Percentiles rank a stretch among this genome's conserved stretches.
These are phyloP conservation scores for Fragilaria crotonensis DNA, from an alignment of 108 stramenopile genomes.

Conservation along the genomic window DNA sequence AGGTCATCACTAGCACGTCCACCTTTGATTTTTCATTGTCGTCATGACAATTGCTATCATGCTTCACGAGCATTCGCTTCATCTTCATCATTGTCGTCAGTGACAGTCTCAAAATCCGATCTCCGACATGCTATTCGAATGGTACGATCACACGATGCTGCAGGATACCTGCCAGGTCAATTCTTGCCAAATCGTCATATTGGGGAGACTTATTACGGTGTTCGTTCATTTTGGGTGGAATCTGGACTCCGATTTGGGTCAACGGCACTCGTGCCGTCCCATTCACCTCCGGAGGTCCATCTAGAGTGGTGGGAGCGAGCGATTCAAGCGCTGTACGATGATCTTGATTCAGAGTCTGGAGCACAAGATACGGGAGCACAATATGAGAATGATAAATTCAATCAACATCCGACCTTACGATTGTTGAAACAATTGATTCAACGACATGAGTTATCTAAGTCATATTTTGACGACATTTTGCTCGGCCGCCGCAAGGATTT, in stretches of 20 bases:
- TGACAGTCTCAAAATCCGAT: too few relatives aligned
- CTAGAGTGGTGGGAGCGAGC: slow-evolving; percentile 20
- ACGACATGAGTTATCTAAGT: background rate
- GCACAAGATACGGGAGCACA: too few relatives aligned
- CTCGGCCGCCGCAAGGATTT: slow-evolving; percentile 17
- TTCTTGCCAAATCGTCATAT: slow-evolving; percentile 12
- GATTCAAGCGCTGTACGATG: background rate
- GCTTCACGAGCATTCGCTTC: too few relatives aligned
- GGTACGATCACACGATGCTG: too few relatives aligned
- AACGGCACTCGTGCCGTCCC: slow-evolving; percentile 2
- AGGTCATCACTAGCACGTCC: too few relatives aligned
- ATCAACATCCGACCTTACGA: slow-evolving; percentile 18
- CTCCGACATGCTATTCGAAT: too few relatives aligned
- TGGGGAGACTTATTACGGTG: slow-evolving; percentile 15
- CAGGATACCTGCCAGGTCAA: slow-evolving; percentile 18
- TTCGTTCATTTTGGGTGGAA: slow-evolving; percentile 31
- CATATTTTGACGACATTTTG: slow-evolving; percentile 18
- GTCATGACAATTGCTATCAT: too few relatives aligned
- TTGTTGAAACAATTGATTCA: slow-evolving; percentile 5
- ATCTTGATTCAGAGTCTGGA: background rate
- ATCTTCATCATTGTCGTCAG: too few relatives aligned
- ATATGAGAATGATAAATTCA: background rate
- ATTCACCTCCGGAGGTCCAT: slow-evolving; percentile 11
- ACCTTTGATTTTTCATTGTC: too few relatives aligned
- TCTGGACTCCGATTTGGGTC: slow-evolving; percentile 19